These are phyloP conservation scores for Puccinellia tenuiflora DNA, from an alignment of 176 grass and related monocot genomes.

Conservation along the genomic window DNA sequence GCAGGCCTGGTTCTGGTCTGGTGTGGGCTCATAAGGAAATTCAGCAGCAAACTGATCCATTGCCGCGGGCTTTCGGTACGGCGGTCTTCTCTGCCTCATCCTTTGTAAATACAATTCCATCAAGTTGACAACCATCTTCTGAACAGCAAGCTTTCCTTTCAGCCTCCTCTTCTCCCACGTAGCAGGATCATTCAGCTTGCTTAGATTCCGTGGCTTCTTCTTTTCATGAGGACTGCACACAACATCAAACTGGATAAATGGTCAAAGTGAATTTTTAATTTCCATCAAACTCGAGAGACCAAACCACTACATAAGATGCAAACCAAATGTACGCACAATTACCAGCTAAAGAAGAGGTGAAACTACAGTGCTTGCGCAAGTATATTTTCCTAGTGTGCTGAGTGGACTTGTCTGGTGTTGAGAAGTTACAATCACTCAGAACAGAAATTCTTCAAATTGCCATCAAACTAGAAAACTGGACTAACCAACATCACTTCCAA, in stretches of 20 bases:
- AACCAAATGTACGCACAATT: not conserved
- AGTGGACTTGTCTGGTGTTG: not conserved
- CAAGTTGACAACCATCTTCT: slow-evolving; percentile 95
- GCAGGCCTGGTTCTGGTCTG: slow-evolving; percentile 76
- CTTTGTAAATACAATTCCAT: slow-evolving; percentile 95
- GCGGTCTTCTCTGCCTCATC: slow-evolving; percentile 69
- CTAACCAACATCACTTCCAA: not conserved
- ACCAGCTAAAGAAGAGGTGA: not conserved
- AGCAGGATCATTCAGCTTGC: slow-evolving; percentile 71
- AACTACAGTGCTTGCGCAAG: not conserved
- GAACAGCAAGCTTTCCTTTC: slow-evolving; percentile 93
- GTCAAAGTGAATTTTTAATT: slow-evolving; percentile 46
- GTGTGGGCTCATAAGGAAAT: slow-evolving; percentile 88
- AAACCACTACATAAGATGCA: not conserved
- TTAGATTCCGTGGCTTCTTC: slow-evolving; percentile 68
- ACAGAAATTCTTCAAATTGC: not conserved
- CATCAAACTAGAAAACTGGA: not conserved
- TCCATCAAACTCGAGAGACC: not conserved
- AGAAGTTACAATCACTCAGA: not conserved
- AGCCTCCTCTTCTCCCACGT: slow-evolving; percentile 86
- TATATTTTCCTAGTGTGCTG: not conserved
- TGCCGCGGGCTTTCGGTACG: slow-evolving; percentile 43
- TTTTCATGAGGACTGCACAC: slow-evolving; percentile 79
- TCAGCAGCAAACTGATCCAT: slow-evolving; percentile 70
- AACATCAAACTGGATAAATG: slow-evolving; percentile 56